These are phyloP conservation scores for Apiotrichum gamsii DNA, from an alignment of 1,284 basidiomycete genomes.

Conservation along the genomic window DNA sequence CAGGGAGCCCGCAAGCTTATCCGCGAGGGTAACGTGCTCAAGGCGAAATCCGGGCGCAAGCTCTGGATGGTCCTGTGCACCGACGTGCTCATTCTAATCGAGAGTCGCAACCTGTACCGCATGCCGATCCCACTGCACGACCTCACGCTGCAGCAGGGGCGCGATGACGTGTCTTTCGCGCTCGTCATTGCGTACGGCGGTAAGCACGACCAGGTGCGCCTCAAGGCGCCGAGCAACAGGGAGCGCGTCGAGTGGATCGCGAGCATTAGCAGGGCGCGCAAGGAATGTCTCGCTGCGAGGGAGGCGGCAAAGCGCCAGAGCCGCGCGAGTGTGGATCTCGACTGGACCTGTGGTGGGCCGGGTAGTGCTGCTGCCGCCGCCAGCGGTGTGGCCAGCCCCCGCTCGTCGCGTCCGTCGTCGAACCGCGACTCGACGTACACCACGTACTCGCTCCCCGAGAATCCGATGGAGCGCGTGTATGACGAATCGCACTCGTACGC, in stretches of 20 bases:
- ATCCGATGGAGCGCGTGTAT: not conserved
- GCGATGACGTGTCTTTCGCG: conserved; percentile 57
- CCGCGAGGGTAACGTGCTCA: conserved; percentile 69
- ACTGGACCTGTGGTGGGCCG: no score
- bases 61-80: conserved; percentile 70
- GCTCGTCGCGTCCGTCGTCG: no score
- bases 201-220: conserved; percentile 6
- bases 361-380: no score
- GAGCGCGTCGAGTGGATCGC: conserved; percentile 26
- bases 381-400: no score
- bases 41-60: conserved; percentile 76
- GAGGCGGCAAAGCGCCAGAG: no score
- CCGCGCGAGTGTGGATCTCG: no score
- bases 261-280: conserved; percentile 5
- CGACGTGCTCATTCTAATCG: conserved; percentile 72
- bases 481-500: not conserved
- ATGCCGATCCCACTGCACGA: conserved; percentile 53
- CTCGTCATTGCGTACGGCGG: conserved; percentile 35
- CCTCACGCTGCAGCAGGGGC: conserved; percentile 49
- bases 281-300: conserved; percentile 6
- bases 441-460: no score
- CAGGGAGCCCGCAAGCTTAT: conserved; percentile 69
- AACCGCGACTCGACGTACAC: no score
- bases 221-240: conserved; percentile 11
- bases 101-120: conserved; percentile 66